Evolutionary conservation across 495 filamentous ascomycete species (phyloP), one percentile per base, ranked within the genome.

Genomic region (Halenospora varia): DNA sequence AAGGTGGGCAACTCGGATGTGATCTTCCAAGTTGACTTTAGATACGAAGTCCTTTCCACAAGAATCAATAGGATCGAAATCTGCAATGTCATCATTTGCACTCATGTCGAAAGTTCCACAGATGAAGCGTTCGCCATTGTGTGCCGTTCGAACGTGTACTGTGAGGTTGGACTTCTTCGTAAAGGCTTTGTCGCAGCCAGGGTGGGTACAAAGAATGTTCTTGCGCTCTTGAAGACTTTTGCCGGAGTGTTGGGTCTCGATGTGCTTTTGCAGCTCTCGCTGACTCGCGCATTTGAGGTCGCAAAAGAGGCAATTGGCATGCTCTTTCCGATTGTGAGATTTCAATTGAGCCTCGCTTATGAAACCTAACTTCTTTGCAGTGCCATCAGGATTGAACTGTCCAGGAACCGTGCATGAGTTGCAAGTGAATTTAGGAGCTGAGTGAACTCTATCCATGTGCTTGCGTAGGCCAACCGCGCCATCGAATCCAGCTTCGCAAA

Each of bases 151-250:
- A 53, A 90, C 75, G 64, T 98, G 94, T 0, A 84, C 82, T 25
- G 84, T 87, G 19, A 96, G 77, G 65, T 96, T 96, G 0, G 85
- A 85, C 57, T 79, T 82, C 64, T 86, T 84, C 8, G 89, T 89
- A 71, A 96, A 96, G 53, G 74, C 79, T 55, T 86, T 84, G 45
- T 73, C 79, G 66, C 89, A 96, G 17, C 76, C 86, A 6, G 73
- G 67, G 62, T 80, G 73, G 0, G 80, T 78, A 68, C 92, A 96
- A 9, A 71, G 61, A 55, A 86, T 81, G 2, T 67, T 77, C 68
- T 83, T 84, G 56, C 85, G 75, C 19, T 85, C 82, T 58, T 83
- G 80, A 25, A 86, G 73, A 48, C 72, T 76, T 57, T 77, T 80
- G 53, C 78, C 79, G 0, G 82, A 80, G 68, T 94, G 89, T 17